Base-by-base conservation (phyloP, 129 eudicot species). In the Flaveria ramosissima region DNA sequence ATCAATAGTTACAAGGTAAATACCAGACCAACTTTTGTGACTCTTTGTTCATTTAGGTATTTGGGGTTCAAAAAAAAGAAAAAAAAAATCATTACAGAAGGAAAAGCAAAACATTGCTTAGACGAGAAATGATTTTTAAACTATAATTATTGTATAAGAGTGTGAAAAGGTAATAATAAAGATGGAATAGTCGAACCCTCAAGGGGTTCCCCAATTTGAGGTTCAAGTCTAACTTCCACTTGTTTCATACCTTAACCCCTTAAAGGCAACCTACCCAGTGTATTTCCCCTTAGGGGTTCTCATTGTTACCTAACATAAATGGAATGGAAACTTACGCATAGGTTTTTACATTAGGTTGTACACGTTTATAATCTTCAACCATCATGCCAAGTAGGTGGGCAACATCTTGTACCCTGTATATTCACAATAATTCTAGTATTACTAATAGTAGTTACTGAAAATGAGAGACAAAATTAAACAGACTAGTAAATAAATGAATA, bases 321-420 rank as follows among this genome's bases (percentile, higher is more conserved):
- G 71, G 56, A 63, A 51, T 36, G 30, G 61, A 21, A 56, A 73
- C 98, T 93, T 89, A 93, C 98, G 96, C 98, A 78, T 93, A 84
- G 82, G 98, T 93, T 83, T 79, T 91, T 88, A 88, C 90, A 73
- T 94, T 82, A 60, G 98, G 98, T 78, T 94, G 98, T 78, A 94
- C 73, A 56, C 92, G 88, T 20, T 85, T 83, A 85, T 91, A 78
- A 84, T 84, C 89, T 85, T 94, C 98, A 72, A 94, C 90, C 98
- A 94, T 94, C 96, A 94, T 91, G 73, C 98, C 98, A 70, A 94
- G 92, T 53, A 94, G 66, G 80, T 88, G 97, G 72, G 96, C 97
- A 75, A 94, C 98, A 87, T 94, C 97, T 86, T 89, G 98, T 75
- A 91, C 92, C 96, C 98, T 94, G 66, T 21, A 74, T 67, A 52